Evolutionary conservation across 2,329 filamentous ascomycete genomes (phyloP).

Genomic region (Dendrostoma leiphaemia): DNA sequence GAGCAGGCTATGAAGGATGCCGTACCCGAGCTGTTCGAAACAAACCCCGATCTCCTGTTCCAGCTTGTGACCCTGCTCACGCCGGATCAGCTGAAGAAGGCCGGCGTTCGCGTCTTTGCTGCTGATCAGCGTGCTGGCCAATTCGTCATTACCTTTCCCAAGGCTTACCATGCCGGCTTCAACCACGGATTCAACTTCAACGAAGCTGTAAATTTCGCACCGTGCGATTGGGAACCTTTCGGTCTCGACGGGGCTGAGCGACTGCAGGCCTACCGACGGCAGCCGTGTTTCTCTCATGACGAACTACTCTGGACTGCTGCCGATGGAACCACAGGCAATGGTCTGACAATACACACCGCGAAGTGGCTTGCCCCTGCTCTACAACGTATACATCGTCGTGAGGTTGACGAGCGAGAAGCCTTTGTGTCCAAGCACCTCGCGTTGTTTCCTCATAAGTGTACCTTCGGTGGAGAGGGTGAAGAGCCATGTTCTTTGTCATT

Average conservation of each 20-base stretch:
- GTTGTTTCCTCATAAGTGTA: conserved; percentile 51
- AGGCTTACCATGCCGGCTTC: conserved; percentile 96
- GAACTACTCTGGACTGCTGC: conserved; percentile 91
- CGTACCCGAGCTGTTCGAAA: conserved; percentile 94
- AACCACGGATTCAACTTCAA: conserved; percentile 99
- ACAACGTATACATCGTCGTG: conserved; percentile 72
- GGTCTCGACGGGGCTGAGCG: conserved; percentile 84
- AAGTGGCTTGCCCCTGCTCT: conserved; percentile 93
- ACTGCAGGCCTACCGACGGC: conserved; percentile 81
- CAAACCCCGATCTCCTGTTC: conserved; percentile 92
- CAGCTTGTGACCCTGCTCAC: conserved; percentile 95
- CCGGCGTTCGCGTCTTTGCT: conserved; percentile 88
- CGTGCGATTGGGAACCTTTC: conserved; percentile 90
- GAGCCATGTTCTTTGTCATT: conserved; percentile 59
- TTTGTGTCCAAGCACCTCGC: conserved; percentile 68
- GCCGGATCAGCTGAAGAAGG: conserved; percentile 88
- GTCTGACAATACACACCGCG: conserved; percentile 77
- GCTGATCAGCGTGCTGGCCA: conserved; percentile 95
- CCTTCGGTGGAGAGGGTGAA: conserved; percentile 42
- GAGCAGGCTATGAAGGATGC: conserved; percentile 93
- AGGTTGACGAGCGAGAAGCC: conserved; percentile 63
- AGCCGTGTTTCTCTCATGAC: conserved; percentile 96
- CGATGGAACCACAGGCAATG: conserved; percentile 65
- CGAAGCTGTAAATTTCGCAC: conserved; percentile 97
- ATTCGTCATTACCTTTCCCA: conserved; percentile 93